Evolutionary conservation across 2,329 filamentous ascomycete genomes (phyloP).

Genomic region (Colletotrichum costaricense): DNA sequence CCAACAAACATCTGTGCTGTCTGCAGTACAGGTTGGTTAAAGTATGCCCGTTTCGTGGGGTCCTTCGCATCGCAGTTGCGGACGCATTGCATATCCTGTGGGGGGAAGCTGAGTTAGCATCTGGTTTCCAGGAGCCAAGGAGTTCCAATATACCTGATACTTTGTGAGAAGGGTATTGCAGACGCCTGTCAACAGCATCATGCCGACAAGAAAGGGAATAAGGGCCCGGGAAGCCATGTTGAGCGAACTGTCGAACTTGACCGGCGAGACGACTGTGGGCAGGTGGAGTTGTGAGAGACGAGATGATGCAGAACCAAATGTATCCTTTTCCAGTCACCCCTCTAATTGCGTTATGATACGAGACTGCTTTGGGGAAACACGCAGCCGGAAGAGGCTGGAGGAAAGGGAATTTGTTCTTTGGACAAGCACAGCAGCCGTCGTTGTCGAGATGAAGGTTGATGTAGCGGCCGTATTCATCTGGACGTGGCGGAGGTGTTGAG

Average conservation of each 20-base stretch:
- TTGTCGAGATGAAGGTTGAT: not conserved
- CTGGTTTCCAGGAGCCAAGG: not conserved
- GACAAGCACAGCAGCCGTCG: not conserved
- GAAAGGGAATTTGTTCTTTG: not conserved
- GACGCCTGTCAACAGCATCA: conserved; percentile 97
- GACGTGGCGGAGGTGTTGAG: not conserved
- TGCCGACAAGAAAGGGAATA: conserved; percentile 87
- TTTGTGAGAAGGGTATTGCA: conserved; percentile 98
- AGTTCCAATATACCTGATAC: conserved; percentile 77
- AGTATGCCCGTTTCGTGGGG: conserved; percentile 74
- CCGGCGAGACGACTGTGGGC: not conserved
- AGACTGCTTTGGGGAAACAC: not conserved
- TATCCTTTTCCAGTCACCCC: not conserved
- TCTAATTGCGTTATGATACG: not conserved
- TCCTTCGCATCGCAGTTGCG: conserved; percentile 82
- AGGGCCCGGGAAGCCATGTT: conserved; percentile 77
- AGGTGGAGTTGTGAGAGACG: not conserved
- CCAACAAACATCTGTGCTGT: conserved; percentile 98
- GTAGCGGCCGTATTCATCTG: not conserved
- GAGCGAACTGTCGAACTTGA: conserved; percentile 1
- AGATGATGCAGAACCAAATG: not conserved
- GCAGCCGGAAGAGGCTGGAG: not conserved
- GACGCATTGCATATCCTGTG: conserved; percentile 94
- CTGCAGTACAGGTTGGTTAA: conserved; percentile 96
- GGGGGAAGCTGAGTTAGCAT: not conserved